Base-by-base conservation (phyloP, 331 rosid species). In the Pyrus hybrid region DNA sequence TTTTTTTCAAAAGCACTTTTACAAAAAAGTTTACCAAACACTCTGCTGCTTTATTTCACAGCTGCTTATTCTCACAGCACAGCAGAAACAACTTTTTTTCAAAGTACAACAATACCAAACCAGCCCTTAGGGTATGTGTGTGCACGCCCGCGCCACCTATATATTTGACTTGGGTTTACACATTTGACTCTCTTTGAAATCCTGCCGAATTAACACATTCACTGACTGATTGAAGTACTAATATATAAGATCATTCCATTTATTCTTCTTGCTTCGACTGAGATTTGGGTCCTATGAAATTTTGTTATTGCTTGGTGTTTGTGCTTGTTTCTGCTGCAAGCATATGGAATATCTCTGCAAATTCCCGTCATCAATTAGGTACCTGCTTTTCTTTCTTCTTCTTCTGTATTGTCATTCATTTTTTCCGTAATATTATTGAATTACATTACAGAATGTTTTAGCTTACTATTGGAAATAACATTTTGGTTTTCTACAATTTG, bases 321-420 rank as follows among this genome's bases (percentile, higher is more conserved):
- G 9, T 73, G 77, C 51, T 41, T 43, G 68, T 61, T 32, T 61
- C 69, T 61, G 77, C 70, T 61, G 77, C 60, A 73, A 33, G 68
- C 69, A 14, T 61, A 21, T 73, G 47, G 29, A 43, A 11, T n/a
- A 61, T 51, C 61, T 73, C 61, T 10, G 69, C 77, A 3, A 11
- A 17, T 43, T 26, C 69, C 69, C 43, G 37, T 22, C 68, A 63
- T 73, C 58, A 26, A 1, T 26, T 61, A 26, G 77, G 77, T 73
- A 61, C 16, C 4, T 25, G 4, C 35, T 35, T 35, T 60, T 10
- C 17, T 37, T 60, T 6, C 14, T 20, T 71, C 22, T 3, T 20
- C 14, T 1, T 54, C 14, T 7, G 9, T 49, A 8, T 8, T 22
- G 11, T 58, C 8, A 3, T 58, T 21, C 63, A 21, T 1, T 3